Percentiles rank a stretch among this genome's conserved stretches.
phyloP scores from a whole-genome alignment of 1,284 basidiomycete genomes.

The Pseudozyma tsukubaensis region DNA sequence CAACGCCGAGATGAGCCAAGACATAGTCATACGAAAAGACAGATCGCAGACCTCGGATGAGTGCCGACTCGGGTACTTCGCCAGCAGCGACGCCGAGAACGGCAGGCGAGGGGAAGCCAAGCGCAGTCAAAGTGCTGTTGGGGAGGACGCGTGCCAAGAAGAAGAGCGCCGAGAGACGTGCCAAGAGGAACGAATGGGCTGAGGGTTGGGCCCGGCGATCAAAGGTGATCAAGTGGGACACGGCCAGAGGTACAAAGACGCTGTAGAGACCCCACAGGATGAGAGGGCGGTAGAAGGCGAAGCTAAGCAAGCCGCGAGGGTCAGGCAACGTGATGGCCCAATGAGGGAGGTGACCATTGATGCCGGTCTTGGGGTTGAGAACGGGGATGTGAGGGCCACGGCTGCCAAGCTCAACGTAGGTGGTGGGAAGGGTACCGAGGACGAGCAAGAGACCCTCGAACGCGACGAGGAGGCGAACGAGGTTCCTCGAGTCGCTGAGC shows the following conservation, averaged over 20 bases:
- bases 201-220: constrained; percentile 54
- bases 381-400: constrained; percentile 47
- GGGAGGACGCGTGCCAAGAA: constrained; percentile 44
- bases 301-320: constrained; percentile 36
- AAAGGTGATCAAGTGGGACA: constrained; percentile 59
- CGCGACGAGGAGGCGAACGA: constrained; percentile 49
- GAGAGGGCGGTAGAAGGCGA: constrained; percentile 55
- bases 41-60: constrained; percentile 30
- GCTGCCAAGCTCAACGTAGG: constrained; percentile 47
- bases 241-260: constrained; percentile 51
- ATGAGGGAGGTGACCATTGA: constrained; percentile 51
- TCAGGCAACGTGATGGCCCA: constrained; percentile 55
- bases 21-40: constrained; percentile 52
- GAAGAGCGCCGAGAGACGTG: constrained; percentile 55
- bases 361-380: constrained; percentile 45
- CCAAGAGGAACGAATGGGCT: constrained; percentile 51
- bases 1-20: constrained; percentile 38
- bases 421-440: constrained; percentile 51
- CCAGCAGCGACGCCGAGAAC: constrained; percentile 56
- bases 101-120: constrained; percentile 33
- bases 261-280: constrained; percentile 56
- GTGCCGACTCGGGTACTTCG: constrained; percentile 41
- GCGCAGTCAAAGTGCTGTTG: constrained; percentile 37
- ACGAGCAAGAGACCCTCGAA: constrained; percentile 57
- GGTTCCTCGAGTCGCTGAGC: constrained; percentile 55